Evolutionary conservation across 768 basidiomycete species (phyloP).

Genomic region (Cubamyces lactineus): DNA sequence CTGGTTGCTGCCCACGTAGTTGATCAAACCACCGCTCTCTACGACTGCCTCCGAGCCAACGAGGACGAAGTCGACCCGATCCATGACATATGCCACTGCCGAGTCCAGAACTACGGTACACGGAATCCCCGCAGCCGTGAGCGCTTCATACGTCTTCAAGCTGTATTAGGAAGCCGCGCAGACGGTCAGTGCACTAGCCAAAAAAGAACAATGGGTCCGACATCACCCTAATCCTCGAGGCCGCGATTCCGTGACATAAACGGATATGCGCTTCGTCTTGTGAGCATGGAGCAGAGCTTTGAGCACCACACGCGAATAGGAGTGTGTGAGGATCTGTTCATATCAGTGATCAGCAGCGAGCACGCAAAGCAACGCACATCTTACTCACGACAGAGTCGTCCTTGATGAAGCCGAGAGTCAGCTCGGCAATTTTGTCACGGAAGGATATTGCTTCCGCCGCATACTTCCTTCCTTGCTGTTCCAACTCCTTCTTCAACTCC

Average conservation of each 20-base stretch:
- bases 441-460: conserved; percentile 80
- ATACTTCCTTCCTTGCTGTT: conserved; percentile 80
- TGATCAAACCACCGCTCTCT: conserved; percentile 91
- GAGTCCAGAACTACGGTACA: conserved; percentile 95
- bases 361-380: conserved; percentile 22
- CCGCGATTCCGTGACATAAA: conserved; percentile 96
- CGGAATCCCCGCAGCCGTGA: conserved; percentile 90
- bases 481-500: conserved; percentile 80
- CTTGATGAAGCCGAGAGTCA: conserved; percentile 90
- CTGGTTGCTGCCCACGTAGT: conserved; percentile 94
- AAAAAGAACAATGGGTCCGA: conserved; percentile 26
- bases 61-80: conserved; percentile 91
- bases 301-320: conserved; percentile 95
- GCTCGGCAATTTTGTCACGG: conserved; percentile 85
- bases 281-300: conserved; percentile 90
- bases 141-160: conserved; percentile 85
- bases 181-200: conserved; percentile 12
- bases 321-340: conserved; percentile 90
- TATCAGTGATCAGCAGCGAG: conserved; percentile 22
- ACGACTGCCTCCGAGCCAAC: conserved; percentile 99
- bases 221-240: conserved; percentile 85
- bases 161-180: conserved; percentile 45
- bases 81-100: conserved; percentile 96
- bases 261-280: conserved; percentile 89
- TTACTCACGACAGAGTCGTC: conserved; percentile 83